Evolutionary conservation across 2,329 filamentous ascomycete genomes (phyloP).

Genomic region (Dothistroma septosporum): DNA sequence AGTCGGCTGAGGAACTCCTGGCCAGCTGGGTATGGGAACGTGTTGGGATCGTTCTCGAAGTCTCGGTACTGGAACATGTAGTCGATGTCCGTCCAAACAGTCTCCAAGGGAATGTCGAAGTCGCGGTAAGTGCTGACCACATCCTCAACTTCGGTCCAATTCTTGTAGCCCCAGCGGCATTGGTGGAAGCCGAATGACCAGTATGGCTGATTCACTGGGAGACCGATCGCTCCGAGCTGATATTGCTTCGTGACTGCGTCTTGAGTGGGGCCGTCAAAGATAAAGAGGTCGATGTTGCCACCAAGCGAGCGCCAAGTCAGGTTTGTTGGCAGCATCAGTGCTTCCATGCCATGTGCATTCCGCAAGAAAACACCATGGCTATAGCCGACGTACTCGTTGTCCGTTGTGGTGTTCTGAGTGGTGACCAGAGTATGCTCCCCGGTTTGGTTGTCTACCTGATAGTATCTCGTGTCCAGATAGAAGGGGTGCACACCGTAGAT

Average conservation of each 20-base stretch:
- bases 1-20: constrained; percentile 51
- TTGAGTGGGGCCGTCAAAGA: constrained; percentile 69
- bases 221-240: constrained; percentile 60
- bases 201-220: constrained; percentile 76
- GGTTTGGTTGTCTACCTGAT: constrained; percentile 49
- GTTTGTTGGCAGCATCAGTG: constrained; percentile 59
- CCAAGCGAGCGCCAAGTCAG: constrained; percentile 72
- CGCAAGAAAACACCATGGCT: constrained; percentile 75
- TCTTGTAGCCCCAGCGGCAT: constrained; percentile 76
- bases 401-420: constrained; percentile 49
- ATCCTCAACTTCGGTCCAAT: constrained; percentile 63
- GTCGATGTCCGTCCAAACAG: constrained; percentile 46
- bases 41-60: constrained; percentile 54
- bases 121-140: constrained; percentile 51
- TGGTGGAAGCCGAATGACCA: constrained; percentile 80
- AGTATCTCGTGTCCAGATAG: constrained; percentile 77
- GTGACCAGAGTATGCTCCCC: constrained; percentile 50
- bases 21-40: constrained; percentile 49
- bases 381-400: constrained; percentile 58
- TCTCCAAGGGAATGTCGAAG: constrained; percentile 56
- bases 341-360: constrained; percentile 72
- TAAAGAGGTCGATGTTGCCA: constrained; percentile 73
- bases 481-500: constrained; percentile 74
- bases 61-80: constrained; percentile 60
- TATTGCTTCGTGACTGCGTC: constrained; percentile 67